These are phyloP conservation scores for Epichloe gansuensis DNA, from an alignment of 2,329 filamentous ascomycete species.

Conservation along the genomic window DNA sequence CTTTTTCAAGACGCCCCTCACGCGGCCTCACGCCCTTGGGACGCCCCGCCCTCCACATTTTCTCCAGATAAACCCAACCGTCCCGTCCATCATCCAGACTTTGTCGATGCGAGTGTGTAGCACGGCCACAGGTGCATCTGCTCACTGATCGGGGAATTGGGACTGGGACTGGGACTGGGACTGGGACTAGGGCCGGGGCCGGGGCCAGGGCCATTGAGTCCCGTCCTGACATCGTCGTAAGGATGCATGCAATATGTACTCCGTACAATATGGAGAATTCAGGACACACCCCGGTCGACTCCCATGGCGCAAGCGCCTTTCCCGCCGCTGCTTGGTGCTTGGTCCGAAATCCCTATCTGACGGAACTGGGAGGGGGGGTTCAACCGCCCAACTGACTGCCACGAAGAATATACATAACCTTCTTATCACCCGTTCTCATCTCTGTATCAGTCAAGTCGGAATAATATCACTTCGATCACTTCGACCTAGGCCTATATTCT, in stretches of 20 bases:
- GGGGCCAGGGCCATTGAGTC: too few relatives aligned
- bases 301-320: constrained; percentile 2
- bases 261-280: constrained; percentile 5
- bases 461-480: background rate
- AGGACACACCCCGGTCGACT: constrained; percentile 4
- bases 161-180: background rate
- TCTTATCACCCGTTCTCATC: constrained; percentile 9
- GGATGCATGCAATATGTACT: background rate
- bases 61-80: constrained; percentile 8
- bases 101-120: background rate
- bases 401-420: constrained; percentile 14
- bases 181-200: background rate
- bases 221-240: background rate
- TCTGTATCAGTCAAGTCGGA: constrained; percentile 2
- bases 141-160: background rate
- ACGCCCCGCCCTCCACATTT: constrained; percentile 3
- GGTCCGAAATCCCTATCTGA: constrained; percentile 4
- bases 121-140: constrained; percentile 6
- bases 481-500: background rate
- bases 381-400: constrained; percentile 3
- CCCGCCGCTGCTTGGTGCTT: constrained; percentile 1
- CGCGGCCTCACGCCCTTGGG: too few relatives aligned
- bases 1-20: too few relatives aligned
- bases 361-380: background rate
- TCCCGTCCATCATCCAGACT: constrained; percentile 1